These are phyloP conservation scores for Jatropha multifida DNA, from an alignment of 441 rosid species.

Conservation along the genomic window DNA sequence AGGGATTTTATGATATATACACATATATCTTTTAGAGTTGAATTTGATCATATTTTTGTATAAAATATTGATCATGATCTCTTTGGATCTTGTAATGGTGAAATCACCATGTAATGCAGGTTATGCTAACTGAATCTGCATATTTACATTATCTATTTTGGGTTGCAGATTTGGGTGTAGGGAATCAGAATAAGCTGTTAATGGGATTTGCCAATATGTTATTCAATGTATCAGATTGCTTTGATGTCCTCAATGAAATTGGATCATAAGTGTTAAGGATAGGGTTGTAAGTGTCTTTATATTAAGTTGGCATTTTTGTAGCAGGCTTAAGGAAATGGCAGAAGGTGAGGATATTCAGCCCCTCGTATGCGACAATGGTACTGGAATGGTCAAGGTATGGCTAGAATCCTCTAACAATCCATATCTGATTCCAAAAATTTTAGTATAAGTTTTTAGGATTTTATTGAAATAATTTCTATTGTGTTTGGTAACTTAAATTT, in stretches of 20 bases:
- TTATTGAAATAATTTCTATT: background rate
- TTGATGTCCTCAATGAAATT: background rate
- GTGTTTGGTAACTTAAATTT: background rate
- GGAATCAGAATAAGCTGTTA: background rate
- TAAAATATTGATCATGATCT: too few relatives aligned
- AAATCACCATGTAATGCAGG: background rate
- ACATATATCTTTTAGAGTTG: background rate
- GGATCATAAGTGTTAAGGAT: background rate
- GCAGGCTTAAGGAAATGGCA: slow-evolving; percentile 52
- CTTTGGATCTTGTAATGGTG: too few relatives aligned
- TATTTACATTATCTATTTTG: background rate
- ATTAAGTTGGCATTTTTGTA: slow-evolving; percentile 12
- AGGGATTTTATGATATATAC: background rate
- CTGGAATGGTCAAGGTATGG: slow-evolving; percentile 83
- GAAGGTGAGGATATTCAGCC: slow-evolving; percentile 71
- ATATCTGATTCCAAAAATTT: background rate
- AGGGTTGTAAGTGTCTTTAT: background rate
- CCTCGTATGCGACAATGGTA: slow-evolving; percentile 86
- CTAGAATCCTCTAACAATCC: background rate
- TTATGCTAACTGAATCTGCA: background rate
- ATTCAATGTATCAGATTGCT: background rate
- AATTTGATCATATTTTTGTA: background rate
- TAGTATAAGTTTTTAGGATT: background rate
- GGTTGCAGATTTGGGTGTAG: background rate
- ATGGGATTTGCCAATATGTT: background rate